Base-by-base conservation (phyloP, 768 basidiomycete species). In the Pleurotus pulmonarius region DNA sequence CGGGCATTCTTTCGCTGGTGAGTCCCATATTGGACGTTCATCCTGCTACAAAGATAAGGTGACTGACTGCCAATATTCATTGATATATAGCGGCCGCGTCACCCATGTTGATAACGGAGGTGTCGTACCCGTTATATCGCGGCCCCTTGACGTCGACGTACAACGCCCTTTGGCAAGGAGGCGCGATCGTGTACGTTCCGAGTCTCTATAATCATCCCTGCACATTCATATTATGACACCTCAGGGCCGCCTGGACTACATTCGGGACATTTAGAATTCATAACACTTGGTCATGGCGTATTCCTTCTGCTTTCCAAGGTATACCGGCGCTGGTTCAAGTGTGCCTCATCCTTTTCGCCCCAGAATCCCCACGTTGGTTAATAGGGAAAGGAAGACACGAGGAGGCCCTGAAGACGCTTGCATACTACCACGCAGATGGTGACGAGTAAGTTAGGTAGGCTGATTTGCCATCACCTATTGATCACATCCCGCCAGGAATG, bases 91-190 rank as follows among this genome's bases (percentile, higher is more conserved):
- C 79, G 16, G 81, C 83, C 59, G 81, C 86, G 40, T 86, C 88
- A 13, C 88, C 89, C 3, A 74, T 90, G 65, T 65, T 91, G 60
- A 83, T 90, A 53, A 85, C 87, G 24, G 90, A 91, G 70, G 68
- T 91, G 6, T 78, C 88, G 1, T 90, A 85, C 67, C 89, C 89
- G 3, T 74, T 79, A 20, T 86, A 92, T 65, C 86, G 89, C 47
- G 85, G 85, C 7, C 84, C 82, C 47, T 67, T 88, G 41, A 90
- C 85, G 13, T 82, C 86, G 0, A 70, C 83, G 59, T 88, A 86
- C 70, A 88, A 89, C 72, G 81, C 84, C 8, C 78, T 88, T 56
- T 89, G 88, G 87, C 86, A 86, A 67, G 78, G 82, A 40, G 88
- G 87, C 55, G 72, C 83, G 58, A 87, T 89, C 67, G 66, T 89